Conservation (phyloP, 1,284 basidiomycete species). For the Schizopora paradoxa region DNA sequence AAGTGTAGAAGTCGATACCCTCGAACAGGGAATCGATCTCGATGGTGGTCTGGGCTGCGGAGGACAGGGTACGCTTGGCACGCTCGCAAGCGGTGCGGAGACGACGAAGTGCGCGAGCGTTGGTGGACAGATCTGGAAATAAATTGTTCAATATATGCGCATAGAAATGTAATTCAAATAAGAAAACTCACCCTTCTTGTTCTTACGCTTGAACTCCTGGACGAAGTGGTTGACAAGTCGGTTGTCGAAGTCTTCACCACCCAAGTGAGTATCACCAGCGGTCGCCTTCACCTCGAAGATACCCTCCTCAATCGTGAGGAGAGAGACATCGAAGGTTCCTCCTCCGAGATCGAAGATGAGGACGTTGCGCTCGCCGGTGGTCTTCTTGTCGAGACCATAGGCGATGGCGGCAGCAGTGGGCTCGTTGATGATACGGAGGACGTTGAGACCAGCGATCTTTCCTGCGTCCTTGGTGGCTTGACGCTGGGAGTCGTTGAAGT, state of each 20-base stretch:
- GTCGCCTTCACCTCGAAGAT: slow-evolving; percentile 99
- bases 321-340: slow-evolving; percentile 99
- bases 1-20: slow-evolving; percentile 98
- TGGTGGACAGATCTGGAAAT: slow-evolving; percentile 73
- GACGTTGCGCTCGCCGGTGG: slow-evolving; percentile 84
- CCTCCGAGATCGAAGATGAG: slow-evolving; percentile 98
- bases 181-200: slow-evolving; percentile 87
- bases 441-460: slow-evolving; percentile 84
- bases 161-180: slow-evolving; percentile 29
- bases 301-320: slow-evolving; percentile 96
- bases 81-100: slow-evolving; percentile 97
- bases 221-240: slow-evolving; percentile 97
- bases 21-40: slow-evolving; percentile 98
- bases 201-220: slow-evolving; percentile 98
- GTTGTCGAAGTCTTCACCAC: slow-evolving; percentile 99
- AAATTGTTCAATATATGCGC: slow-evolving; percentile 15
- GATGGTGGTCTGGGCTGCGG: slow-evolving; percentile 93
- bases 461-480: slow-evolving; percentile 96
- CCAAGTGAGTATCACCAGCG: slow-evolving; percentile 97
- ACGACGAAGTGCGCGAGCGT: slow-evolving; percentile 95
- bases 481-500: slow-evolving; percentile 97
- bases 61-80: slow-evolving; percentile 97
- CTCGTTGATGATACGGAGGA: slow-evolving; percentile 96
- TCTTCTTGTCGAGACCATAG: slow-evolving; percentile 92
- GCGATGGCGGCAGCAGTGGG: slow-evolving; percentile 94